Base-by-base conservation (phyloP, 1,139 yeast genomes). In the Geotrichum bryndzae region DNA sequence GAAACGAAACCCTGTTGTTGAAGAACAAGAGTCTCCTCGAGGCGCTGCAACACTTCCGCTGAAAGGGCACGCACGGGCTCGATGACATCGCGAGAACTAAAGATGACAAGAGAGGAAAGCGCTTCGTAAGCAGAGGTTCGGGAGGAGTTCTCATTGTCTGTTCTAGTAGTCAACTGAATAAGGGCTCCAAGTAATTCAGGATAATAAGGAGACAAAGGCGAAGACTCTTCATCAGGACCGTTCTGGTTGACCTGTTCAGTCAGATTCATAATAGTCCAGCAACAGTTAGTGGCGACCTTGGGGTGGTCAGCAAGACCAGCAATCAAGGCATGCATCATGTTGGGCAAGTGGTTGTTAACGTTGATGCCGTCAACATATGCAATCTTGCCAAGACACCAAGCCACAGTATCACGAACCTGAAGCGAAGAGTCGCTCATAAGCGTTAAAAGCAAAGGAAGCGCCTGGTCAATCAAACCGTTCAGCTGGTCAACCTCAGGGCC, bases 41-140 rank as follows among this genome's bases (percentile, higher is more conserved):
- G 80, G 67, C 96, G 84, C 61, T 78, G 77, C 71, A 92, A 80
- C 18, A 88, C 86, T 69, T 88, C 94, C 11, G 84, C 77, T 3
- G 97, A 95, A 68, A 94, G 83, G 59, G 81, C 79, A 65, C 88
- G 85, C 45, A 92, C 86, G 51, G 85, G 76, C 51, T 83, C 84
- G 75, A 88, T 80, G 58, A 89, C 88, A 70, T 85, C 91, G 58
- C 80, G 80, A 11, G 96, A 85, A 72, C 94, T 82, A 73, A 83
- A 87, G 57, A 85, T 81, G 48, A 92, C 96, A 73, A 92, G 79
- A 0, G 94, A 81, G 1, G 96, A 87, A 68, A 94, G 79, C 0
- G 97, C 96, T 75, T 95, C 97, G 73, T 90, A 94, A 0, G 98
- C 96, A 31, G 97, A 91, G 2, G 98, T 95, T 72, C 99, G 83